A percentile compares a stretch with the other conserved stretches of the same genome.
These are phyloP conservation scores for Anacardium occidentale DNA, from an alignment of 345 rosid species.

Conservation along the genomic window DNA sequence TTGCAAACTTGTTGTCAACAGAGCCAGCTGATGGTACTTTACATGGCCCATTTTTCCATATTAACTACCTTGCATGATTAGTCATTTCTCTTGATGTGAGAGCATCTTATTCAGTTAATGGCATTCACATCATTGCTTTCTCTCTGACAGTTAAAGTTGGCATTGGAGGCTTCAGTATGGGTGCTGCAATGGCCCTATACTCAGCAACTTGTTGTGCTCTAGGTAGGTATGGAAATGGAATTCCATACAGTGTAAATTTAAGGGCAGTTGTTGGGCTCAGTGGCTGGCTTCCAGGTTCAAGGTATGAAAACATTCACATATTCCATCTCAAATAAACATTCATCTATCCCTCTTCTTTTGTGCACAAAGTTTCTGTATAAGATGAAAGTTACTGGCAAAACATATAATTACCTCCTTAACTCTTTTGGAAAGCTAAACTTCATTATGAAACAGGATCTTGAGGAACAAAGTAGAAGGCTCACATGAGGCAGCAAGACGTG, in stretches of 20 bases:
- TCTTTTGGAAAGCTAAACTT: not conserved
- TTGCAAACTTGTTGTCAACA: slow-evolving; percentile 79
- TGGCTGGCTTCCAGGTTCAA: slow-evolving; percentile 94
- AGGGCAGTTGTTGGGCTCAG: slow-evolving; percentile 62
- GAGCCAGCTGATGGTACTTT: slow-evolving; percentile 85
- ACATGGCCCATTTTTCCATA: not conserved
- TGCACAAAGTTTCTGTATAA: not conserved
- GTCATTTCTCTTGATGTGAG: not conserved
- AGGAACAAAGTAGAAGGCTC: slow-evolving; percentile 61
- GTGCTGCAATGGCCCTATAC: slow-evolving; percentile 82
- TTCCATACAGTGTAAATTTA: slow-evolving; percentile 56
- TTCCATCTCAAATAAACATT: not conserved
- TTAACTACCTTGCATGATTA: not conserved
- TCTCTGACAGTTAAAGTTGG: slow-evolving; percentile 69
- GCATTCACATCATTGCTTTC: not conserved
- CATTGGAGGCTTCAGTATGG: slow-evolving; percentile 96
- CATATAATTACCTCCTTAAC: not conserved
- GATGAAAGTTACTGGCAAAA: not conserved
- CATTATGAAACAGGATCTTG: slow-evolving; percentile 39
- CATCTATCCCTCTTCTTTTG: not conserved
- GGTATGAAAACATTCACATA: slow-evolving; percentile 35
- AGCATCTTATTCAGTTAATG: not conserved
- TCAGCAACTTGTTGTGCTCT: slow-evolving; percentile 72
- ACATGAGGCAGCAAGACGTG: slow-evolving; percentile 62
- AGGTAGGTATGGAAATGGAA: slow-evolving; percentile 70